phyloP scores from a whole-genome alignment of 179 eudicot species.

The Corrigiola litoralis region DNA sequence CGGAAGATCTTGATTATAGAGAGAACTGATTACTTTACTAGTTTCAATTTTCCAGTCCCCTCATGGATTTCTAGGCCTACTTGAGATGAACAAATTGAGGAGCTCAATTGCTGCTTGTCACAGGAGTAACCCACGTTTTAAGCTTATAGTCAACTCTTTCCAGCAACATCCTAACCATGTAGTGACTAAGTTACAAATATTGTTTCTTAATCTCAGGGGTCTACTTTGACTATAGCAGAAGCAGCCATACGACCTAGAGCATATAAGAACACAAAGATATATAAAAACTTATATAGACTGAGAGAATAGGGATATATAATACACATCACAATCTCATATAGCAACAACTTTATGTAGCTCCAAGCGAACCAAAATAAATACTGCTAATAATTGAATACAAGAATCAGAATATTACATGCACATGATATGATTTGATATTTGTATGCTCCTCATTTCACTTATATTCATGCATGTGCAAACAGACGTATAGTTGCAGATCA shows the following conservation, averaged over 20 bases:
- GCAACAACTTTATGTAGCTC: neutral
- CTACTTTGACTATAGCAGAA: constrained; percentile 23
- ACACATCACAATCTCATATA: neutral
- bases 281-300: neutral
- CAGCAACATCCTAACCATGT: neutral
- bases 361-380: neutral
- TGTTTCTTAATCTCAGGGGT: constrained; percentile 13
- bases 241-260: neutral
- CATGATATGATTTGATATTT: constrained; percentile 12
- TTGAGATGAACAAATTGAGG: constrained; percentile 16
- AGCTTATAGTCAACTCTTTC: constrained; percentile 27
- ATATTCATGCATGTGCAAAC: constrained; percentile 21
- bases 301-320: neutral
- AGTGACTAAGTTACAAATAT: neutral
- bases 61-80: constrained; percentile 2
- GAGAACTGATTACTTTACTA: constrained; percentile 15
- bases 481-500: constrained; percentile 2
- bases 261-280: too few species aligned
- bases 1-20: constrained; percentile 16
- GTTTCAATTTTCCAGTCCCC: neutral
- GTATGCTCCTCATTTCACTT: neutral
- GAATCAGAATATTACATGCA: constrained; percentile 19
- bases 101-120: constrained; percentile 22
- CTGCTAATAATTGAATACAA: constrained; percentile 1
- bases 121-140: neutral